These are phyloP conservation scores for Halophytophthora polymorphica DNA, from an alignment of 352 stramenopile genomes.

Conservation along the genomic window DNA sequence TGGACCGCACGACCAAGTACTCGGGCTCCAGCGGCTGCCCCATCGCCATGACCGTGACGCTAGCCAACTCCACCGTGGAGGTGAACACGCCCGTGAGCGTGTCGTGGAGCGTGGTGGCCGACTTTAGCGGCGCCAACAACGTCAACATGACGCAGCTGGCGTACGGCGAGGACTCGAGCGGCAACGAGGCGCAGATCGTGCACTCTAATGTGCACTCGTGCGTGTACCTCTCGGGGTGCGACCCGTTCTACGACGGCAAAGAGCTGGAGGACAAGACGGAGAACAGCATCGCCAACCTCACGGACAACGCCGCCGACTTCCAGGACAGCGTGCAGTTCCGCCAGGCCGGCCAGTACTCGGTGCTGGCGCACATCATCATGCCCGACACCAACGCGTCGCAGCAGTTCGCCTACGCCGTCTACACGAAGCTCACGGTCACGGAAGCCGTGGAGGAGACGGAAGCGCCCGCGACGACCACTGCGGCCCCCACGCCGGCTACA, in stretches of 20 bases:
- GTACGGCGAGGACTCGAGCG: constrained; percentile 33
- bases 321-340: constrained; percentile 34
- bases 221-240: constrained; percentile 41
- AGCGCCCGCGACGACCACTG: constrained; percentile 13
- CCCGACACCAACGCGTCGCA: constrained; percentile 40
- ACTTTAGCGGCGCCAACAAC: constrained; percentile 35
- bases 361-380: constrained; percentile 64
- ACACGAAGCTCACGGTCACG: constrained; percentile 36
- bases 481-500: constrained; percentile 1
- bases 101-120: constrained; percentile 43
- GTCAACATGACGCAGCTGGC: constrained; percentile 51
- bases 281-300: constrained; percentile 56
- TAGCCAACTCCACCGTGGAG: constrained; percentile 24
- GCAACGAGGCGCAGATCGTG: constrained; percentile 49
- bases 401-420: constrained; percentile 53
- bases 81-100: constrained; percentile 42
- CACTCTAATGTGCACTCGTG: constrained; percentile 68
- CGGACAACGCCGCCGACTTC: constrained; percentile 42
- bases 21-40: constrained; percentile 34
- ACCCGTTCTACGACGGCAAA: constrained; percentile 50
- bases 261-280: constrained; percentile 51
- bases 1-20: constrained; percentile 35
- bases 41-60: constrained; percentile 35
- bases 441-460: constrained; percentile 15
- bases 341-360: constrained; percentile 31